Conservation (phyloP, 23 red algal species). For the Gracilariopsis chorda region DNA sequence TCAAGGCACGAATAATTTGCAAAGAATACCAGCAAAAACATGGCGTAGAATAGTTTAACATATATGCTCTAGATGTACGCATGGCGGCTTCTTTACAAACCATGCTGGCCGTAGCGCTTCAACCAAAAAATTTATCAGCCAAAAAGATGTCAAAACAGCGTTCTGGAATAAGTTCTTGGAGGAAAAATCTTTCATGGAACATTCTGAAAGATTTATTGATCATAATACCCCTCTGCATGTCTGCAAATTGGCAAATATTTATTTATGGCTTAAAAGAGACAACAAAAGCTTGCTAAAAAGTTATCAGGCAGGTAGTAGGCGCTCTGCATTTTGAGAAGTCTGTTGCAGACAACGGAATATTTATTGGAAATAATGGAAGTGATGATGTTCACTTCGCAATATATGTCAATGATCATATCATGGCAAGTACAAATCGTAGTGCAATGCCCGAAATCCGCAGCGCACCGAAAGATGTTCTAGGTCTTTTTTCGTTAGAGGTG, state of each 20-base stretch:
- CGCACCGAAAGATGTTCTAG: no score
- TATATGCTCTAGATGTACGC: background rate
- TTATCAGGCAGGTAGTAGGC: no score
- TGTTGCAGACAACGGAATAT: no score
- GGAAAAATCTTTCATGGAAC: background rate
- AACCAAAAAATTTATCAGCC: background rate
- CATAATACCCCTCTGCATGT: background rate
- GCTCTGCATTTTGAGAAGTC: no score
- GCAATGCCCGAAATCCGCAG: no score
- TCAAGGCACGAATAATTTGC: background rate
- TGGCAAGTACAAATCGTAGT: background rate
- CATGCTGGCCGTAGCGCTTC: background rate
- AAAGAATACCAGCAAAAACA: background rate
- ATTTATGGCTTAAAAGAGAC: conserved; percentile 4
- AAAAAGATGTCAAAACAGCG: background rate
- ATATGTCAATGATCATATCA: background rate
- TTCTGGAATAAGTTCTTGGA: background rate
- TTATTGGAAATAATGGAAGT: background rate
- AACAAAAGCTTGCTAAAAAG: background rate
- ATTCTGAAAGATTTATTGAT: background rate
- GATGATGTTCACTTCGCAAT: background rate
- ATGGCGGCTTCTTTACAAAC: background rate
- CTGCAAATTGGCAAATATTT: background rate
- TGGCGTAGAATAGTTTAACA: background rate
- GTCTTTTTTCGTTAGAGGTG: no score